phyloP scores from a whole-genome alignment of 2,329 filamentous ascomycete species.

The Aureobasidium subglaciale region DNA sequence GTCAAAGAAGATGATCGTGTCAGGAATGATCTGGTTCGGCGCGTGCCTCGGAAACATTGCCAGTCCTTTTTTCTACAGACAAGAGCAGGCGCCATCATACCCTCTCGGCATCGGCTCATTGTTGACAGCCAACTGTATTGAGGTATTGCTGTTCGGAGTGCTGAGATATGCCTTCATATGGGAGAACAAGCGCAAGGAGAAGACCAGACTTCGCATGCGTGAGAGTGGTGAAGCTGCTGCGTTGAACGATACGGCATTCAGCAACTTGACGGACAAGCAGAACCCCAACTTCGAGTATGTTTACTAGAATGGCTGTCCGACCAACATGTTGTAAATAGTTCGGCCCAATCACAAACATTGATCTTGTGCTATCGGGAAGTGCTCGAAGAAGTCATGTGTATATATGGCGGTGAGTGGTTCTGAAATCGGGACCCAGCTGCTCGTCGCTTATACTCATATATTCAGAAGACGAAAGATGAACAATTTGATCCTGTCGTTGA shows the following conservation, averaged over 20 bases:
- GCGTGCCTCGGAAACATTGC: constrained; percentile 30
- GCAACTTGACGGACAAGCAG: constrained; percentile 17
- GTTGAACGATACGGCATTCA: neutral
- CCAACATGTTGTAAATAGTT: too few relatives aligned
- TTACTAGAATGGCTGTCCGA: neutral
- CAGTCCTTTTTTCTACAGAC: constrained; percentile 12
- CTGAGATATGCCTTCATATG: neutral
- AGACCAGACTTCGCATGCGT: neutral
- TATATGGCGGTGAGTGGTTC: too few relatives aligned
- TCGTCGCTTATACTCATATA: too few relatives aligned
- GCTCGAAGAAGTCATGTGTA: too few relatives aligned
- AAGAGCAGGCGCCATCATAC: constrained; percentile 1
- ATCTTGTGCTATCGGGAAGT: too few relatives aligned
- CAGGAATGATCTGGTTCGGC: constrained; percentile 35
- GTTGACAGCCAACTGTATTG: neutral
- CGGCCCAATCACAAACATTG: too few relatives aligned
- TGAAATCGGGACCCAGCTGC: too few relatives aligned
- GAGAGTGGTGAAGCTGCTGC: constrained; percentile 4
- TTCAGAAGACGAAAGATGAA: neutral
- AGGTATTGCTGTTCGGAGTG: neutral
- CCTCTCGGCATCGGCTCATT: neutral
- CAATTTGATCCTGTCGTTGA: neutral
- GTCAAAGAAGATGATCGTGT: constrained; percentile 40
- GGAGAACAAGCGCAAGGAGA: constrained; percentile 3
- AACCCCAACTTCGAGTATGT: constrained; percentile 17